phyloP scores from a whole-genome alignment of 495 filamentous ascomycete genomes.

The Trichoderma asperelloides region DNA sequence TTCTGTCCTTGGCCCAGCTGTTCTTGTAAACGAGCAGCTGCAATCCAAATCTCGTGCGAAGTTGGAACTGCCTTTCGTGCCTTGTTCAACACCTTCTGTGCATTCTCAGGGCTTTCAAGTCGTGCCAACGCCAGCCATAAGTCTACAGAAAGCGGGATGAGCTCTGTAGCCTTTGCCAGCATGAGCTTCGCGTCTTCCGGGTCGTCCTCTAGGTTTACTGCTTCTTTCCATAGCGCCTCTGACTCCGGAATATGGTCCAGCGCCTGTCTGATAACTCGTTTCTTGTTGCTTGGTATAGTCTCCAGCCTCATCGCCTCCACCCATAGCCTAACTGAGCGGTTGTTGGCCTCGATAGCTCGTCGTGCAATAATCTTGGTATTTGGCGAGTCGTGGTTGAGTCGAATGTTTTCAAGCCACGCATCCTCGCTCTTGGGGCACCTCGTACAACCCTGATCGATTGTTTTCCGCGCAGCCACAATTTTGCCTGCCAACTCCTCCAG shows the following conservation, averaged over 20 bases:
- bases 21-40: constrained; percentile 84
- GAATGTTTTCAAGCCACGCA: constrained; percentile 90
- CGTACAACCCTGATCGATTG: constrained; percentile 79
- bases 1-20: constrained; percentile 65
- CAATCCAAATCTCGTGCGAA: constrained; percentile 93
- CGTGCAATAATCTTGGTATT: constrained; percentile 97
- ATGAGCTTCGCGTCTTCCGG: constrained; percentile 76
- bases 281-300: constrained; percentile 66
- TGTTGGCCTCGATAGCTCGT: constrained; percentile 82
- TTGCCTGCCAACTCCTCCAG: constrained; percentile 89
- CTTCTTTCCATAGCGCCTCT: constrained; percentile 90
- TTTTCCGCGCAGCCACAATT: constrained; percentile 71
- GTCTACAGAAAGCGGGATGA: constrained; percentile 87
- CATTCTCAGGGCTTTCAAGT: constrained; percentile 79
- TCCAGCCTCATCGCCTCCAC: constrained; percentile 92
- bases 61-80: constrained; percentile 88
- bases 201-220: constrained; percentile 92
- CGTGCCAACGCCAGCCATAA: constrained; percentile 90
- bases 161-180: constrained; percentile 85
- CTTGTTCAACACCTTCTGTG: constrained; percentile 88
- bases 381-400: constrained; percentile 70
- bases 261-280: constrained; percentile 81
- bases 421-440: constrained; percentile 91
- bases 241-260: constrained; percentile 85
- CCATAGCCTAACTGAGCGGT: constrained; percentile 84